Conservation (phyloP, 2,329 filamentous ascomycete species). For the Fusarium robinianum region DNA sequence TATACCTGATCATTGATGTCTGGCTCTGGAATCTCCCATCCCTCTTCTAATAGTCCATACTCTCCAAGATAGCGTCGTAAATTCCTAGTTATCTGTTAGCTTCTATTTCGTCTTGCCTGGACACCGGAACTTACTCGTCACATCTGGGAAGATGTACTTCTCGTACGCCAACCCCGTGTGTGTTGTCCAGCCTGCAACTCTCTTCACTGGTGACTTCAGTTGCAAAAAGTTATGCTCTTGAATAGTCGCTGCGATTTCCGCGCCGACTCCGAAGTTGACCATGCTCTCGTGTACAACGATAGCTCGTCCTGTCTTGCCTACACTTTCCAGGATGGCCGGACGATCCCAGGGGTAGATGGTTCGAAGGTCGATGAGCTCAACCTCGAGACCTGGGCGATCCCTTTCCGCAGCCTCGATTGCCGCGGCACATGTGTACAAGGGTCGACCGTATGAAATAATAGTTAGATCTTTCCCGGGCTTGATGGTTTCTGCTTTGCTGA, state of each 20-base stretch:
- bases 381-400: slow-evolving; percentile 69
- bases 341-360: slow-evolving; percentile 92
- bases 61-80: slow-evolving; percentile 69
- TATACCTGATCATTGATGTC: neutral
- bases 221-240: slow-evolving; percentile 80
- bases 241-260: slow-evolving; percentile 83
- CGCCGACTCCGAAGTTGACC: slow-evolving; percentile 84
- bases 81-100: slow-evolving; percentile 54
- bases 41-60: slow-evolving; percentile 65
- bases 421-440: slow-evolving; percentile 79
- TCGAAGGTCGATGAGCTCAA: slow-evolving; percentile 83
- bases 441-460: slow-evolving; percentile 84
- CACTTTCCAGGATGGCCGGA: slow-evolving; percentile 75
- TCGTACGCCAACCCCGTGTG: slow-evolving; percentile 80
- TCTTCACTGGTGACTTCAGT: slow-evolving; percentile 79
- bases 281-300: slow-evolving; percentile 90
- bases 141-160: slow-evolving; percentile 78
- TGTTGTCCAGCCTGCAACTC: slow-evolving; percentile 83
- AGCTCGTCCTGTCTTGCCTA: slow-evolving; percentile 80
- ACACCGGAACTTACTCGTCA: slow-evolving; percentile 68
- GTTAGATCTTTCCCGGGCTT: slow-evolving; percentile 80
- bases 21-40: no score
- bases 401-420: slow-evolving; percentile 76
- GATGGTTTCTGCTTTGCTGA: slow-evolving; percentile 81
- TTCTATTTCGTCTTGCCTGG: no score